Conservation (phyloP, 2,329 filamentous ascomycete species). For the Colletotrichum sp. region DNA sequence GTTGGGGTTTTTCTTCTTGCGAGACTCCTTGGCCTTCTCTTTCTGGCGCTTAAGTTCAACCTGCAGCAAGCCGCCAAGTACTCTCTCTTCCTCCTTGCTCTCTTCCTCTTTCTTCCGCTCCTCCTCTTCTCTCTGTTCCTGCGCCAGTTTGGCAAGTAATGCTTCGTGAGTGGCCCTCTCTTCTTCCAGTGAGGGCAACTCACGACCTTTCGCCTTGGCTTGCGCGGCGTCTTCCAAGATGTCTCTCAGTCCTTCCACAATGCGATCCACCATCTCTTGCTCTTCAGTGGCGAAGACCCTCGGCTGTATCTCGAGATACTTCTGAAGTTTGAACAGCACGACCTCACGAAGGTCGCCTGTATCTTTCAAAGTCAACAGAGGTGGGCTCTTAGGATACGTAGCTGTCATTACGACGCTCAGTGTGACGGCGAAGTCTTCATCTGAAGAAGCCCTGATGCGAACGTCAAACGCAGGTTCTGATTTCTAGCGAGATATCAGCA, state of each 20-base stretch:
- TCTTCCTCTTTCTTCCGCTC: conserved; percentile 60
- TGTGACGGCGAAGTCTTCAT: conserved; percentile 72
- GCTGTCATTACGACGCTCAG: conserved; percentile 84
- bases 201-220: conserved; percentile 73
- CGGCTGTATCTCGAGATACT: conserved; percentile 63
- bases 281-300: conserved; percentile 55
- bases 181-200: conserved; percentile 85
- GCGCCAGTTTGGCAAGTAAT: conserved; percentile 64
- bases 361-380: conserved; percentile 72
- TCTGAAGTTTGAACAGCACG: conserved; percentile 72
- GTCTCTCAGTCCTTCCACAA: conserved; percentile 72
- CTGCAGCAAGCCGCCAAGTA: conserved; percentile 72
- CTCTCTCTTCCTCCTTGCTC: conserved; percentile 70
- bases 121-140: conserved; percentile 58
- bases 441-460: conserved; percentile 73
- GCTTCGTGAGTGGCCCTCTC: conserved; percentile 86
- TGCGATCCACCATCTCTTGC: conserved; percentile 65
- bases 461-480: conserved; percentile 85
- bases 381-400: conserved; percentile 87
- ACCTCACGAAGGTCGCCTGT: conserved; percentile 69
- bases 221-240: conserved; percentile 87
- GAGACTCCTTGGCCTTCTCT: conserved; percentile 66
- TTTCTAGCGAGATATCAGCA: conserved; percentile 55
- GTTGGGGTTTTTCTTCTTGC: conserved; percentile 60
- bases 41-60: conserved; percentile 73